Evolutionary conservation across 805 yeast species (phyloP).

Genomic region (Wickerhamiella galacta): DNA sequence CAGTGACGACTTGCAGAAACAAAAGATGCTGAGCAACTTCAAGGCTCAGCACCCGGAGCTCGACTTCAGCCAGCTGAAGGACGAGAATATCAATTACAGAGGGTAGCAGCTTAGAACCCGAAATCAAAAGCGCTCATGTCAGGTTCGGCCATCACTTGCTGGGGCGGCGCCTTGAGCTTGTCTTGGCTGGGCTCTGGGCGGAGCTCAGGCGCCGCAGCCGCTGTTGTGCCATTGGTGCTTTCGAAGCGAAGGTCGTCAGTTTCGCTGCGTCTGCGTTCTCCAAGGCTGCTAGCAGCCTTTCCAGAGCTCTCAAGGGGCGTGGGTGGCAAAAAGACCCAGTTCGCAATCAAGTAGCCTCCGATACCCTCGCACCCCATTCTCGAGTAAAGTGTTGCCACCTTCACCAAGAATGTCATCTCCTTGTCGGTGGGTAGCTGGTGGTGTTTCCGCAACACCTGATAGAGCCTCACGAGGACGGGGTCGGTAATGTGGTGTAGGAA

Average conservation of each 20-base stretch:
- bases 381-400: conserved; percentile 49
- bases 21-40: conserved; percentile 23
- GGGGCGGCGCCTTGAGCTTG: conserved; percentile 28
- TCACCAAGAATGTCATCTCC: conserved; percentile 47
- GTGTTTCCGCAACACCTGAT: conserved; percentile 40
- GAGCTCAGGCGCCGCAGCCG: too few relatives aligned
- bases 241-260: too few relatives aligned
- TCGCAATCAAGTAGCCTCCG: conserved; percentile 41
- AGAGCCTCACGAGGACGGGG: conserved; percentile 60
- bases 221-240: too few relatives aligned
- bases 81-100: conserved; percentile 5
- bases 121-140: conserved; percentile 61
- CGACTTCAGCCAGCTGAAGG: conserved; percentile 25
- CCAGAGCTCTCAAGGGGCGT: too few relatives aligned
- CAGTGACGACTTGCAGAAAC: conserved; percentile 23
- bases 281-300: too few relatives aligned
- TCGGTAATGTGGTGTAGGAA: conserved; percentile 42
- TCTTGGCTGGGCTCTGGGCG: too few relatives aligned
- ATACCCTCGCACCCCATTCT: conserved; percentile 87
- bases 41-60: conserved; percentile 29
- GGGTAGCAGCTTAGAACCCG: conserved; percentile 16
- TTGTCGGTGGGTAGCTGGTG: conserved; percentile 35
- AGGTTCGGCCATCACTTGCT: conserved; percentile 47
- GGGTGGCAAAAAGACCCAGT: conserved; percentile 42
- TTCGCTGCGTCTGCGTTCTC: too few relatives aligned